A percentile compares a stretch with the other conserved stretches of the same genome.
These are phyloP conservation scores for Arthroderma sp. DNA, from an alignment of 2,329 filamentous ascomycete species.

Conservation along the genomic window DNA sequence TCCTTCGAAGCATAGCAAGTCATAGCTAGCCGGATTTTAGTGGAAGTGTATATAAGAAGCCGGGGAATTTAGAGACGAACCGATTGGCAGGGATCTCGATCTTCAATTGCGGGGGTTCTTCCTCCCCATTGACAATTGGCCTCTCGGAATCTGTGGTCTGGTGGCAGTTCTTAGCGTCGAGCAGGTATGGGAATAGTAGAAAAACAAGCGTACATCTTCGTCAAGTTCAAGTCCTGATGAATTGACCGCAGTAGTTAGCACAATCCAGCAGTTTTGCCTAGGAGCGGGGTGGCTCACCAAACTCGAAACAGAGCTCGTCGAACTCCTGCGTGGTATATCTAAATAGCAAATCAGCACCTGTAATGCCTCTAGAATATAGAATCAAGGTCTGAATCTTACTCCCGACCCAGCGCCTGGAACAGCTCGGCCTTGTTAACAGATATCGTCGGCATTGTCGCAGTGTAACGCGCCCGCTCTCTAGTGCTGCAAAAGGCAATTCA, in stretches of 20 bases:
- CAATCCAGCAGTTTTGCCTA: constrained; percentile 11
- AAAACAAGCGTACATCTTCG: constrained; percentile 51
- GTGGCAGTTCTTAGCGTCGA: constrained; percentile 12
- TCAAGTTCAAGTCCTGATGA: constrained; percentile 69
- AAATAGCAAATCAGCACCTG: not conserved
- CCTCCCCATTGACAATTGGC: constrained; percentile 60
- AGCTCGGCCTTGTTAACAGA: constrained; percentile 91
- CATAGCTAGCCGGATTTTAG: constrained; percentile 39
- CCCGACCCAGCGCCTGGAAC: constrained; percentile 79
- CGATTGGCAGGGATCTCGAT: constrained; percentile 96
- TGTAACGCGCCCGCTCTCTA: not conserved
- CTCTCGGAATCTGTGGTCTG: constrained; percentile 60
- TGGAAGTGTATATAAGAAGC: constrained; percentile 4
- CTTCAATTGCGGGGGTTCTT: constrained; percentile 86
- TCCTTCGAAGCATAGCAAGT: constrained; percentile 95
- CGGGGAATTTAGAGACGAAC: constrained; percentile 35
- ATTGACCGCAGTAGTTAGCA: constrained; percentile 15
- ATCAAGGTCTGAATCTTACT: constrained; percentile 43
- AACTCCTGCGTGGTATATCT: constrained; percentile 90
- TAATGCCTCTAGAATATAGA: not conserved
- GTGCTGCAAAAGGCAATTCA: too few species aligned
- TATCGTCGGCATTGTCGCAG: constrained; percentile 77
- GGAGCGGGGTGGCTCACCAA: constrained; percentile 42
- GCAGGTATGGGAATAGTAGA: constrained; percentile 5
- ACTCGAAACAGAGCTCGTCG: constrained; percentile 96